A percentile compares a stretch with the other conserved stretches of the same genome.
Conservation (phyloP, 768 basidiomycete species). For the Boletus fagicola region DNA sequence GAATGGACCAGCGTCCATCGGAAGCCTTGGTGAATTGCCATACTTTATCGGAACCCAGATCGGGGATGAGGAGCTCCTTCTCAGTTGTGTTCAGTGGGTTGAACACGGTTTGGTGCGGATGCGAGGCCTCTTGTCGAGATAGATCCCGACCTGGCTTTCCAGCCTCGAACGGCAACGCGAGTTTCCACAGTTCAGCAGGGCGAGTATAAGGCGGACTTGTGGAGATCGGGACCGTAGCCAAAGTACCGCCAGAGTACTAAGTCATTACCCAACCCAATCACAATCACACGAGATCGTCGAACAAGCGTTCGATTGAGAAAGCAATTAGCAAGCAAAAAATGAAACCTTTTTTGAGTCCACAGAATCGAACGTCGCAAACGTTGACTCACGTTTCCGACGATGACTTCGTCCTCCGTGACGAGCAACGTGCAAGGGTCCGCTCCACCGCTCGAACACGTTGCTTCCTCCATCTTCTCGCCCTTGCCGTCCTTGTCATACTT, state of each 20-base stretch:
- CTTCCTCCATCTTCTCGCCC: slow-evolving; percentile 43
- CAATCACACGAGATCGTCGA: background rate
- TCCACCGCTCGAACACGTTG: slow-evolving; percentile 49
- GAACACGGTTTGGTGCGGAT: slow-evolving; percentile 70
- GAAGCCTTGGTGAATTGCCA: slow-evolving; percentile 48
- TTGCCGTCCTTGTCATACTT: slow-evolving; percentile 52
- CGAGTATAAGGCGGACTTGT: slow-evolving; percentile 45
- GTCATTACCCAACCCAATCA: background rate
- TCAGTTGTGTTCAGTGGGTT: slow-evolving; percentile 42
- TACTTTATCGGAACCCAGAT: slow-evolving; percentile 72
- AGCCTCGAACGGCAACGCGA: slow-evolving; percentile 39
- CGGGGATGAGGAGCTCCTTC: slow-evolving; percentile 66
- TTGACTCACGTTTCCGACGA: slow-evolving; percentile 70
- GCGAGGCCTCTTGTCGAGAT: slow-evolving; percentile 66
- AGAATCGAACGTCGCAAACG: background rate
- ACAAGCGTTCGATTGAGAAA: too few species aligned
- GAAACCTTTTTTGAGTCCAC: background rate
- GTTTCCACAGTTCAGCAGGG: slow-evolving; percentile 31
- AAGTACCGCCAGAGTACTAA: slow-evolving; percentile 68
- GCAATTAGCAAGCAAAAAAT: background rate
- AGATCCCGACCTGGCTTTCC: slow-evolving; percentile 59
- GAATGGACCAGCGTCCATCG: slow-evolving; percentile 48
- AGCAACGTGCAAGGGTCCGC: slow-evolving; percentile 63
- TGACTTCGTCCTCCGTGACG: slow-evolving; percentile 53
- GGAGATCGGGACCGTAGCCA: slow-evolving; percentile 57